Conservation (phyloP, 352 stramenopile genomes). For the Pythium rishiriense region DNA sequence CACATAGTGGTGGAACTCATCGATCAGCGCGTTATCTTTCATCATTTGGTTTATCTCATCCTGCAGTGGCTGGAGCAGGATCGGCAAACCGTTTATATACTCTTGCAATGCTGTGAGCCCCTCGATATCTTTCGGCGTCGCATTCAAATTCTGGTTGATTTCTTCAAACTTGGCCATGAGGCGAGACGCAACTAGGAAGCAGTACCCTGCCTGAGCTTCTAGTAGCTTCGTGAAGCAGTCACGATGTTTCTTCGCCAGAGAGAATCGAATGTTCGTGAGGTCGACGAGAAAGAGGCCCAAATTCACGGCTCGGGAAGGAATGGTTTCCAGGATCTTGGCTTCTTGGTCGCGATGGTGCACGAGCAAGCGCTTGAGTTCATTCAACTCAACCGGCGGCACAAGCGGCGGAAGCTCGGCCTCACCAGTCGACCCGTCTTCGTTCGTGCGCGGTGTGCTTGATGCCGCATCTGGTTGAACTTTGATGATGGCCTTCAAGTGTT, state of each 20-base stretch:
- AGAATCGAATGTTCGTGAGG: slow-evolving; percentile 75
- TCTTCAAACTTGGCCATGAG: slow-evolving; percentile 84
- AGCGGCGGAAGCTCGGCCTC: slow-evolving; percentile 48
- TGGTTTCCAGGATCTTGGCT: slow-evolving; percentile 59
- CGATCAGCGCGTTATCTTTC: slow-evolving; percentile 74
- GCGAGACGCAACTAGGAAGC: slow-evolving; percentile 61
- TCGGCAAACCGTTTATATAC: slow-evolving; percentile 78
- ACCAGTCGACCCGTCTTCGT: slow-evolving; percentile 32
- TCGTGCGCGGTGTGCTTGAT: slow-evolving; percentile 27
- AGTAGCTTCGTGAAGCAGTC: slow-evolving; percentile 75
- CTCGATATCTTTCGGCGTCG: slow-evolving; percentile 91
- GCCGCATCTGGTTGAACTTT: slow-evolving; percentile 33
- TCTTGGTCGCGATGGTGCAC: slow-evolving; percentile 69
- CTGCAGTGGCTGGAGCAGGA: slow-evolving; percentile 69
- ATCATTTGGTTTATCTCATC: slow-evolving; percentile 84
- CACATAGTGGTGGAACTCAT: slow-evolving; percentile 83
- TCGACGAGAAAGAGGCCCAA: slow-evolving; percentile 81
- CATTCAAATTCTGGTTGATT: slow-evolving; percentile 81
- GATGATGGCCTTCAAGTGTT: slow-evolving; percentile 75
- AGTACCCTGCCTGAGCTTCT: slow-evolving; percentile 66
- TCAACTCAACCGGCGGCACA: slow-evolving; percentile 67
- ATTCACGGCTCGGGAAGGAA: slow-evolving; percentile 67
- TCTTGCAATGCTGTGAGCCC: slow-evolving; percentile 87
- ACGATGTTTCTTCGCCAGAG: slow-evolving; percentile 74
- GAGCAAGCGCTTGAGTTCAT: slow-evolving; percentile 68